A percentile compares a stretch with the other conserved stretches of the same genome.
phyloP scores from a whole-genome alignment of 352 stramenopile species.

The Pythium vanterpoolii region DNA sequence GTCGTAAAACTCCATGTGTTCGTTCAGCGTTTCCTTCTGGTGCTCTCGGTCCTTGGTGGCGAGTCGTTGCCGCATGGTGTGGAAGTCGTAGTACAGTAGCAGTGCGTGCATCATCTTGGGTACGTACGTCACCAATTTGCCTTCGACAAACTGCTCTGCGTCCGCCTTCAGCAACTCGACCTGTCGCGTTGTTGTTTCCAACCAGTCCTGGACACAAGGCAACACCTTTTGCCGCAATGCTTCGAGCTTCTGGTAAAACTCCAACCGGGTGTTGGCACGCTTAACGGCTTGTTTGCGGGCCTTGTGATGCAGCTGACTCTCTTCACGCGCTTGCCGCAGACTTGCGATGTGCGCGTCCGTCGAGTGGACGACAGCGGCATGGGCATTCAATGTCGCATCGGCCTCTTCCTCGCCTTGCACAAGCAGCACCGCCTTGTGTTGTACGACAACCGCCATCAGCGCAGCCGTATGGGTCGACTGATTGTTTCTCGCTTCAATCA shows the following conservation, averaged over 20 bases:
- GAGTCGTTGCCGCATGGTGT: conserved; percentile 45
- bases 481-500: conserved; percentile 17
- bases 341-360: conserved; percentile 10
- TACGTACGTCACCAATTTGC: conserved; percentile 38
- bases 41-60: conserved; percentile 45
- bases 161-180: conserved; percentile 29
- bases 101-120: conserved; percentile 43
- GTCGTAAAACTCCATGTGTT: conserved; percentile 57
- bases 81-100: conserved; percentile 55
- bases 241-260: conserved; percentile 25
- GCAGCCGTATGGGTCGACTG: background rate
- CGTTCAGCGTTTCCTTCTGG: conserved; percentile 39
- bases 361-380: conserved; percentile 11
- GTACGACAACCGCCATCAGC: conserved; percentile 7
- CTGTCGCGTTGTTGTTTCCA: conserved; percentile 18
- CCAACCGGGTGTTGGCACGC: conserved; percentile 18
- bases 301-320: conserved; percentile 9
- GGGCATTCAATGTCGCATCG: conserved; percentile 12
- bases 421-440: background rate
- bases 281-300: conserved; percentile 20
- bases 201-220: conserved; percentile 25
- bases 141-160: conserved; percentile 30
- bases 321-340: conserved; percentile 9
- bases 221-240: conserved; percentile 11
- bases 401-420: conserved; percentile 15